Evolutionary conservation across 2,329 filamentous ascomycete species (phyloP), one percentile per base, ranked within the genome.

Genomic region (Microcera coccophila): DNA sequence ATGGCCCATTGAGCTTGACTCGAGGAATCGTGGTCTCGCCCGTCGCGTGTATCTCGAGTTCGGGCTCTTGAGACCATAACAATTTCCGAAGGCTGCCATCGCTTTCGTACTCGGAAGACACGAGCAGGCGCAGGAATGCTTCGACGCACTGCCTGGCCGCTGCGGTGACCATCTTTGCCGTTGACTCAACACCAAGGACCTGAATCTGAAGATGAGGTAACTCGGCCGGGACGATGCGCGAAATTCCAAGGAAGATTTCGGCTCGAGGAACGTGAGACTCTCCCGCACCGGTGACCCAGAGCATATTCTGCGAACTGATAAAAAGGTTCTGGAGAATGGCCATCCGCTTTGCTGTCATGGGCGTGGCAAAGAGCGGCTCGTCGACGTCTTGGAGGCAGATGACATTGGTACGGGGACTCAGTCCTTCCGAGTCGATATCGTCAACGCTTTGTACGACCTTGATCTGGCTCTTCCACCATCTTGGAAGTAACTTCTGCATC

Each of bases 241-340:
- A n/a, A n/a, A n/a, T n/a, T n/a, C n/a, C n/a, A 7, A 43, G 37
- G 35, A 47, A 44, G 35, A 47, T 47, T 18, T 28, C 35, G 24
- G 42, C 38, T 24, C 41, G 38, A 5, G 45, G 45, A 5, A 29
- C 39, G 19, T 41, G 31, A 14, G 41, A 39, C 35, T 37, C 39
- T 21, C 41, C 38, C 3, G 41, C 38, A 10, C 41, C 38, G 10
- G 42, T 49, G 10, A 49, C 44, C 46, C 46, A 49, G 2, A 49
- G 39, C 39, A 47, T 19, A 17, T 41, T 49, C 22, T 31, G 38
- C 4, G 46, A 19, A 15, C 26, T 42, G 33, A 40, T 32, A 2
- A 49, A 19, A 11, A 49, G 22, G 9, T 9, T 32, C 43, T 49
- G 38, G 11, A 49, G 36, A 19, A 41, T 26, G 2, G 18, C 21